Base-by-base conservation (phyloP, 768 basidiomycete genomes). In the Tricholoma sp. region DNA sequence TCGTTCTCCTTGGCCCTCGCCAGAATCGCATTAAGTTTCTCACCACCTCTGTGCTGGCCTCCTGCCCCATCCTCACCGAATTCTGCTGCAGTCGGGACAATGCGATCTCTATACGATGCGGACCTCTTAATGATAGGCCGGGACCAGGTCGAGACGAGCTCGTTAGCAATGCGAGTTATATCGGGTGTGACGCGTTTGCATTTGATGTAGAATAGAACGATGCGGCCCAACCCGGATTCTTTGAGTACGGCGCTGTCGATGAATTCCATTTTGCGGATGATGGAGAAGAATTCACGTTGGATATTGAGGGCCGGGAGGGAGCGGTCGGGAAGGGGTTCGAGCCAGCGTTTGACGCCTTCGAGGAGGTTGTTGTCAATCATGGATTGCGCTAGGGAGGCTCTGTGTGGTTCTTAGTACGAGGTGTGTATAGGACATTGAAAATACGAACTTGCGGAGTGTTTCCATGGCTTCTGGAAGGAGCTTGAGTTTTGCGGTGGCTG, bases 271-370 rank as follows among this genome's bases (percentile, higher is more conserved):
- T 88, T 92, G 60, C 78, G 79, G 9, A 99, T 76, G 54, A 87
- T 81, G 31, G 83, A 80, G 73, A 98, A 93, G 62, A 98, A 86
- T 53, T 94, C 89, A 47, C 86, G 86, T 69, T 98, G 97, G 66
- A 99, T 98, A 71, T 95, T 96, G 54, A 98, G 80, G 3, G 94
- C 93, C 0, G 97, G 97, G 3, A 99, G 81, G 1, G 94, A 95
- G 55, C 83, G 84, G 73, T 97, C 93, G 0, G 89, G 89, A 14
- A 98, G 85, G 0, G 97, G 97, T 64, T 98, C 97, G 2, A 99
- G 84, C 92, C 93, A 99, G 35, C 84, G 77, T 39, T 83, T 80
- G 52, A 98, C 93, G 5, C 89, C 94, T 62, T 93, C 90, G 27
- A 99, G 79, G 41, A 98, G 83, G 61, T 95, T 94, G 70, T 94